Conservation (phyloP, 2,329 filamentous ascomycete species). For the Alternaria hordeiaustralica region DNA sequence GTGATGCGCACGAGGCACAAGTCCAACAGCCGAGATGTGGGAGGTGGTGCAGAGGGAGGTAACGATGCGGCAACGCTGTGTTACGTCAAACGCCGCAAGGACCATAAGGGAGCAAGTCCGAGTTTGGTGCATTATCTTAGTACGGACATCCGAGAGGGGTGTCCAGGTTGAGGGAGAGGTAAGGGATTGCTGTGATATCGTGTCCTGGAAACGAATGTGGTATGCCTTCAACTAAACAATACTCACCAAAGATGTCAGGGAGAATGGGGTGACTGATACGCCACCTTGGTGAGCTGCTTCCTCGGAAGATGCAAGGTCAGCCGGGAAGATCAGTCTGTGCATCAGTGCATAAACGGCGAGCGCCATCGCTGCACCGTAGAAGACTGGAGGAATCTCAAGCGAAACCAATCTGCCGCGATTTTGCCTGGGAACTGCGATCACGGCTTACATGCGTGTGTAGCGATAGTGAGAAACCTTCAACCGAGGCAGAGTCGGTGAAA, state of each 20-base stretch:
- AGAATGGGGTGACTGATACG: neutral
- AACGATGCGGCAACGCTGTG: neutral
- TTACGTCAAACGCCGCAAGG: neutral
- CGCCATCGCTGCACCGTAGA: slow-evolving; percentile 6
- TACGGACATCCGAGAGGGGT: neutral
- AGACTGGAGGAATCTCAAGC: slow-evolving; percentile 8
- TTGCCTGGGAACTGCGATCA: neutral
- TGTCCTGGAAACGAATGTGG: neutral
- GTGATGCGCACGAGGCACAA: slow-evolving; percentile 9
- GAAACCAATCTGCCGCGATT: neutral
- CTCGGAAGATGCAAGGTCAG: slow-evolving; percentile 11
- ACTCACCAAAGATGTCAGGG: neutral
- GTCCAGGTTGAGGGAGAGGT: neutral
- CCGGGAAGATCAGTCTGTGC: slow-evolving; percentile 6
- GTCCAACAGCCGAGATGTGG: slow-evolving; percentile 6
- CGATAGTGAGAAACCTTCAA: neutral
- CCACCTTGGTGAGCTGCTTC: slow-evolving; percentile 4
- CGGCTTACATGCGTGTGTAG: neutral
- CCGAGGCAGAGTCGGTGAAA: slow-evolving; percentile 8
- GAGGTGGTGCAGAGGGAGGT: slow-evolving; percentile 4
- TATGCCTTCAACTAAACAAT: neutral
- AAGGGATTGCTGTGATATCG: neutral
- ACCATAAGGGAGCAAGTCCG: neutral
- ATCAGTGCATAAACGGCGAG: slow-evolving; percentile 3
- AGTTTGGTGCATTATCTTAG: neutral